phyloP scores from a whole-genome alignment of 2,329 filamentous ascomycete species.

The Xylariales sp. region DNA sequence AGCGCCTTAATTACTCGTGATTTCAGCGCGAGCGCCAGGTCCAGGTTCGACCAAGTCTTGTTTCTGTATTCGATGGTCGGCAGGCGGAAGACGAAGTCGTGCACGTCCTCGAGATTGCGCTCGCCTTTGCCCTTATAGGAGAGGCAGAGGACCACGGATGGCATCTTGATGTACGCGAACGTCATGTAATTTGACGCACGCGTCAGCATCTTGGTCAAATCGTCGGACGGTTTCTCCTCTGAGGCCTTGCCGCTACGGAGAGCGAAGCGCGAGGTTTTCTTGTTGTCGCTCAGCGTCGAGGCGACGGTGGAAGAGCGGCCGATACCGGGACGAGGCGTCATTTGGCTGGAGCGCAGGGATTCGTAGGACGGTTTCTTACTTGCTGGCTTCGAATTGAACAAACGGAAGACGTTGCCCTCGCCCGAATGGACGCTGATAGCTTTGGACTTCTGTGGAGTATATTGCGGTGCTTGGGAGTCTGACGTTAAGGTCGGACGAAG shows the following conservation, averaged over 20 bases:
- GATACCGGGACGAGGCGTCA: conserved; percentile 37
- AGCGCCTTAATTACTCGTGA: conserved; percentile 91
- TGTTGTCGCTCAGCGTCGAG: conserved; percentile 34
- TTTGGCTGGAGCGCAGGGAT: conserved; percentile 41
- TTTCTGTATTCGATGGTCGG: conserved; percentile 94
- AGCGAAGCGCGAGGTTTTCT: conserved; percentile 51
- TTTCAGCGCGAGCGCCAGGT: conserved; percentile 87
- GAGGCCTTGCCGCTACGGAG: conserved; percentile 45
- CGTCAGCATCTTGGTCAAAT: conserved; percentile 93
- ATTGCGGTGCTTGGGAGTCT: conserved; percentile 33
- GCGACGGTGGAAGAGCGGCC: conserved; percentile 41
- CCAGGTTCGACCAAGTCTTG: conserved; percentile 98
- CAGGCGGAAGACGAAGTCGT: conserved; percentile 95
- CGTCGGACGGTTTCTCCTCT: conserved; percentile 69
- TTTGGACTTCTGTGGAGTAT: conserved; percentile 37
- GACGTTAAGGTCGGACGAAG: conserved; percentile 76
- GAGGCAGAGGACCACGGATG: conserved; percentile 89
- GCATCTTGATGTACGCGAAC: conserved; percentile 89
- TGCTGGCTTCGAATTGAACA: conserved; percentile 45
- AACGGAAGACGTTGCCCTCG: conserved; percentile 45
- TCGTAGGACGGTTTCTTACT: conserved; percentile 53
- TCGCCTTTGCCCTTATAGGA: conserved; percentile 96
- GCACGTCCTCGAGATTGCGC: conserved; percentile 92
- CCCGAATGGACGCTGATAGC: conserved; percentile 43
- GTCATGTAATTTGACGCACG: conserved; percentile 98